Evolutionary conservation across 1,284 basidiomycete genomes (phyloP).

Genomic region (Puccinia polysora): DNA sequence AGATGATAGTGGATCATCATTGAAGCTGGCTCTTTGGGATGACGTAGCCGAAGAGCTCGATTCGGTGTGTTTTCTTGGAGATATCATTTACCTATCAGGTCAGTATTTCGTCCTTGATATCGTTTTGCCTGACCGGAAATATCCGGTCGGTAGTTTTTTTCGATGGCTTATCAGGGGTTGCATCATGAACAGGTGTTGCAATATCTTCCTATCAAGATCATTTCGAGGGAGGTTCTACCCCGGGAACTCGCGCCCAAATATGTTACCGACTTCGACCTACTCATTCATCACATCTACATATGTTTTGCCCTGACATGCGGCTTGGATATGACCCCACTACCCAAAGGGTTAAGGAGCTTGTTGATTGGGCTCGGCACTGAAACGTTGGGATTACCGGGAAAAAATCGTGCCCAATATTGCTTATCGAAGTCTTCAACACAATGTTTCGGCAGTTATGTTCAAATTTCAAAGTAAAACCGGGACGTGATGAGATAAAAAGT

Average conservation of each 20-base stretch:
- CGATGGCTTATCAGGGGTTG: background rate
- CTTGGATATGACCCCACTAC: conserved; percentile 36
- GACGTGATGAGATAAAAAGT: no score
- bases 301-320: conserved; percentile 23
- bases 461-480: no score
- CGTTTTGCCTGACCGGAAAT: background rate
- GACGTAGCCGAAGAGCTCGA: conserved; percentile 31
- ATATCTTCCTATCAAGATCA: conserved; percentile 26
- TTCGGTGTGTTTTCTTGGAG: conserved; percentile 14
- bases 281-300: background rate
- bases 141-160: background rate
- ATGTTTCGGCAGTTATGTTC: no score
- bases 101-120: background rate
- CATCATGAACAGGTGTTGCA: conserved; percentile 14
- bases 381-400: no score
- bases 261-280: conserved; percentile 22
- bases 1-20: conserved; percentile 19
- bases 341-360: conserved; percentile 10
- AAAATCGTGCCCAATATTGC: no score
- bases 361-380: conserved; percentile 35
- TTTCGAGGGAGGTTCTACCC: conserved; percentile 16
- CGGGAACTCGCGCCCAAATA: conserved; percentile 28
- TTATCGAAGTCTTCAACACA: no score
- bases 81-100: conserved; percentile 40
- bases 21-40: conserved; percentile 35